Evolutionary conservation across 768 basidiomycete species (phyloP).

Genomic region (Naganishia friedmannii): DNA sequence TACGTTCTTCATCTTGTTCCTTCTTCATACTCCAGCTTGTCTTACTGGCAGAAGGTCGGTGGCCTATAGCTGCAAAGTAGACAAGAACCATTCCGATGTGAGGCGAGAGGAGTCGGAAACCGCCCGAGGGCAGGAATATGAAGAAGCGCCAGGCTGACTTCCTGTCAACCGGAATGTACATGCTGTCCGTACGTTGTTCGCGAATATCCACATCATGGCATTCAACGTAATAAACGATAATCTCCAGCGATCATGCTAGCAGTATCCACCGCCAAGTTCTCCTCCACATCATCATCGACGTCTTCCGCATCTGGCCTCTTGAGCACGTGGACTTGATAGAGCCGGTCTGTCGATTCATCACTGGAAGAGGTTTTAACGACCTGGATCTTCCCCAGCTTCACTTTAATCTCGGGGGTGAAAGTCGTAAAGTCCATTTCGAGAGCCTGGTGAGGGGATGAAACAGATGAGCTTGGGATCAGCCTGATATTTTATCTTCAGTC

Average conservation of each 20-base stretch:
- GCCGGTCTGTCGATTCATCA: conserved; percentile 10
- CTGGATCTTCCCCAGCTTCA: conserved; percentile 9
- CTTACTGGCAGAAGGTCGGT: too few relatives aligned
- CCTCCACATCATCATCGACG: conserved; percentile 4
- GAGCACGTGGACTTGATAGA: conserved; percentile 16
- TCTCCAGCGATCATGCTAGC: not conserved
- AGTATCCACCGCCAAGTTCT: conserved; percentile 6
- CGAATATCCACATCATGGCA: not conserved
- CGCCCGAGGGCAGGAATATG: too few relatives aligned
- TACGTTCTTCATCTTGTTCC: too few relatives aligned
- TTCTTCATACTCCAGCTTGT: too few relatives aligned
- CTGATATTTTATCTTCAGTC: not conserved
- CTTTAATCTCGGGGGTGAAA: conserved; percentile 24
- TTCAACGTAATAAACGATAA: conserved; percentile 8
- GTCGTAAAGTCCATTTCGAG: conserved; percentile 26
- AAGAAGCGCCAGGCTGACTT: too few relatives aligned
- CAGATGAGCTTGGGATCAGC: not conserved
- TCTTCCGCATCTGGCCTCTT: conserved; percentile 6
- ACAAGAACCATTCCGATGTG: too few relatives aligned
- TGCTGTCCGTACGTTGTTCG: too few relatives aligned
- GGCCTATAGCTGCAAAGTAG: too few relatives aligned
- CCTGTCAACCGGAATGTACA: too few relatives aligned
- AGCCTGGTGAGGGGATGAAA: not conserved
- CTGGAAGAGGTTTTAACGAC: conserved; percentile 11
- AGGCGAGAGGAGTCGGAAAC: too few relatives aligned